A percentile compares a stretch with the other conserved stretches of the same genome.
These are phyloP conservation scores for Apiotrichum domesticum DNA, from an alignment of 1,284 basidiomycete species.

Conservation along the genomic window DNA sequence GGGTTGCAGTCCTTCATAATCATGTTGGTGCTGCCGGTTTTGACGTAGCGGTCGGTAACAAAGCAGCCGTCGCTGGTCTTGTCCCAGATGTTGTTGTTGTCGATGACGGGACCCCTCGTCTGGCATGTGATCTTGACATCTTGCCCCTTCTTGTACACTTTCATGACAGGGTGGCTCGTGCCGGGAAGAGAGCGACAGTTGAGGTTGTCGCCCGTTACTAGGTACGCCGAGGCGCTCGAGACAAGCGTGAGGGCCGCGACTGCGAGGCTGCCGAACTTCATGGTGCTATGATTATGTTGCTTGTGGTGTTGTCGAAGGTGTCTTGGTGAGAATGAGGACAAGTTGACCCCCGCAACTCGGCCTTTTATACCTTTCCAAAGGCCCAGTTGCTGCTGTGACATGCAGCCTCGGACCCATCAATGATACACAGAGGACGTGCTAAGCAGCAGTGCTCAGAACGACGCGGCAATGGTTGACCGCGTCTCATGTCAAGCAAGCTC, in stretches of 20 bases:
- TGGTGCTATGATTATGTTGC: neutral
- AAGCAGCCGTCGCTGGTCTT: constrained; percentile 4
- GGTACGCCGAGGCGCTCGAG: neutral
- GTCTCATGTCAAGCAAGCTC: no score
- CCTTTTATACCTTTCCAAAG: no score
- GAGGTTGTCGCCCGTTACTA: neutral
- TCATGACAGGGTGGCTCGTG: neutral
- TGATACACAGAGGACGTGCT: no score
- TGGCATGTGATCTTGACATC: neutral
- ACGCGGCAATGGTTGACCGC: no score
- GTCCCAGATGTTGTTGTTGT: constrained; percentile 2
- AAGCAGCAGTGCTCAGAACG: no score
- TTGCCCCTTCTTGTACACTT: neutral
- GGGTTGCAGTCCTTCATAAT: neutral
- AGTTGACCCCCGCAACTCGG: no score
- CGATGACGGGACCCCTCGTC: neutral
- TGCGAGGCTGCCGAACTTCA: neutral
- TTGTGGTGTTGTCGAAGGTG: neutral
- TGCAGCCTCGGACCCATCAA: no score
- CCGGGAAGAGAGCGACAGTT: neutral
- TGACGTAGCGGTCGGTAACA: neutral
- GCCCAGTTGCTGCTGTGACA: no score
- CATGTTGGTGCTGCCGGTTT: neutral
- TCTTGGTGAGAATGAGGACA: no score
- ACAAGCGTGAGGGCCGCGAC: neutral